Evolutionary conservation across 2,329 filamentous ascomycete genomes (phyloP), one percentile per base, ranked within the genome.

Genomic region (Scedosporium aurantiacum): DNA sequence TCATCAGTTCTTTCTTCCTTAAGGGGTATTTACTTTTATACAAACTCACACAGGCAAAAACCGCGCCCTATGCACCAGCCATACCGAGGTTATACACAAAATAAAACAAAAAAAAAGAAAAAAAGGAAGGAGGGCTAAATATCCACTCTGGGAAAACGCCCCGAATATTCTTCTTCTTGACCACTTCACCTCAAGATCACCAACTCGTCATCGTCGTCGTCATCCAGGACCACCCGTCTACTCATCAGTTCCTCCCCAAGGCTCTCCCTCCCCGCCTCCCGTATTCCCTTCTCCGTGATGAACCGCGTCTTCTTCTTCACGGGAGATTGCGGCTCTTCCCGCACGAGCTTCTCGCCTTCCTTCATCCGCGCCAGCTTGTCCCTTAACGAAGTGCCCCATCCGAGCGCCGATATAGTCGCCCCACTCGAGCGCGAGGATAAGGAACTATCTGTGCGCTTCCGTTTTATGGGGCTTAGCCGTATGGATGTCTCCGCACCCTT

Each of bases 251-350:
- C 81, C n/a, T 72, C 76, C 8, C 86, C 85, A 2, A 91, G 70
- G 68, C 88, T 91, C 68, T 91, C 89, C 63, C 88, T 78, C 1
- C 89, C 89, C 3, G 89, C 88, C 72, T 90, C 88, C 61, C 85
- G 82, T 64, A 92, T 91, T 0, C 89, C 89, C 70, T 87, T 89
- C 50, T 85, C 84, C 27, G 89, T 90, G 47, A 91, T 81, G 69
- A 92, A 91, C n/a, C 88, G 79, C 59, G 88, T 91, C 78, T 90
- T 90, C 74, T 90, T 87, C 66, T 82, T 78, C 37, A 84, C 79
- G 0, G 82, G 83, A 68, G 69, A 79, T 65, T 63, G 70, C 61
- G 70, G 69, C 37, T 69, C 67, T 28, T 66, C 67, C 56, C 57
- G 60, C 68, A 63, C 69, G 23, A 83, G 67, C 65, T 75, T 80